Base-by-base conservation (phyloP, 176 grass and related monocot species). In the Hsuehochloa calcarea region DNA sequence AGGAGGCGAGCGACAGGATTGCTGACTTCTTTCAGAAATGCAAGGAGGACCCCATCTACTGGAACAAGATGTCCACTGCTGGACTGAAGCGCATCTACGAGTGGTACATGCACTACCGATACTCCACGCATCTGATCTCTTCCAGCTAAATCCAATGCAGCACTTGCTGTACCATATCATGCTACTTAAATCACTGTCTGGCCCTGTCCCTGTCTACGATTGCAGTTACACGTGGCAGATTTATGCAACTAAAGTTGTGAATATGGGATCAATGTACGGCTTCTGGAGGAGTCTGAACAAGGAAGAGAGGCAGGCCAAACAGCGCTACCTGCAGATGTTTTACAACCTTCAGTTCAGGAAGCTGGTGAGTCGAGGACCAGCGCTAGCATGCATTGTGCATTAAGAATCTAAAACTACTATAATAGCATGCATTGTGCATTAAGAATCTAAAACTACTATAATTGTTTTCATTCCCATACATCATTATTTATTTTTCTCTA, bases 201-300 rank as follows among this genome's bases (percentile, higher is more conserved):
- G 31, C 31, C 31, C n/a, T n/a, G n/a, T n/a, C n/a, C 31, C 0
- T 34, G 31, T 34, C 31, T 2, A 34, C 69, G 65, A 74, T 79
- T 31, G 65, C 86, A 98, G 96, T 47, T 98, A 98, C 81, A 98
- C 96, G n/a, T 95, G 96, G 96, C 92, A 98, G 85, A 98, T 98
- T 19, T 98, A 98, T 19, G 96, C 96, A 13, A 90, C 82, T 55
- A 98, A 73, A 66, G 91, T 98, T 34, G 64, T 98, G 58, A 93
- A 95, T 37, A 95, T 98, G 96, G 93, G 91, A 44, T 90, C 91
- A 19, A 85, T 88, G 9, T 98, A 98, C 19, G 85, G 85, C 58
- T 98, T 98, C 64, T 95, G 91, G 93, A 92, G 77, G 83, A 94
- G 89, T 59, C 29, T 95, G 74, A 95, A 93, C 84, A 89, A 90